Percentiles rank a stretch among this genome's conserved stretches.
These are phyloP conservation scores for Ulota crispa DNA, from an alignment of 225 moss, liverwort and hornwort genomes.

Conservation along the genomic window DNA sequence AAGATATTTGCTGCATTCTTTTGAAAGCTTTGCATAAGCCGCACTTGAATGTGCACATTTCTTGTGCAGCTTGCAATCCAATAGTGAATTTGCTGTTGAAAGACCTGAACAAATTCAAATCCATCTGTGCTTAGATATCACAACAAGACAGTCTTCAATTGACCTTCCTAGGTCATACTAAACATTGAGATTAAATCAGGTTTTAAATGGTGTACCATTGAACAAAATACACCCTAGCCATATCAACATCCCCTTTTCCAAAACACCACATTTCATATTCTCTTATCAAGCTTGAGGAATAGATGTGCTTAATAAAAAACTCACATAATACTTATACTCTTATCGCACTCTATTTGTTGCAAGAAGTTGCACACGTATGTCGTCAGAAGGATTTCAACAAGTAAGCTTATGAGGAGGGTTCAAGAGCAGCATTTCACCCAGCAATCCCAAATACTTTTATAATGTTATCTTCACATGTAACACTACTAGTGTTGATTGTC, in stretches of 20 bases:
- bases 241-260: too few relatives aligned
- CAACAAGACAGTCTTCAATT: not conserved
- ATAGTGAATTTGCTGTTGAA: slow-evolving; percentile 19
- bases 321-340: not conserved
- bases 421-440: not conserved
- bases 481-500: not conserved
- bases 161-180: not conserved
- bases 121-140: not conserved
- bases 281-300: not conserved
- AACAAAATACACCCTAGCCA: not conserved
- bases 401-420: not conserved
- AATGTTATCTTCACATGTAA: not conserved
- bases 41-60: slow-evolving; percentile 16
- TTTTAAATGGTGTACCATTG: too few relatives aligned
- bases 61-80: slow-evolving; percentile 15
- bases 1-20: not conserved
- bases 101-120: slow-evolving; percentile 4
- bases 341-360: not conserved
- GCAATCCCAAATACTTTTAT: not conserved
- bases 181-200: not conserved
- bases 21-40: slow-evolving; percentile 2
- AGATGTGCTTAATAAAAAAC: not conserved
- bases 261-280: not conserved
- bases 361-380: not conserved
- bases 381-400: not conserved